phyloP scores from a whole-genome alignment of 2,329 filamentous ascomycete species.

The Stagonosporopsis vannaccii region DNA sequence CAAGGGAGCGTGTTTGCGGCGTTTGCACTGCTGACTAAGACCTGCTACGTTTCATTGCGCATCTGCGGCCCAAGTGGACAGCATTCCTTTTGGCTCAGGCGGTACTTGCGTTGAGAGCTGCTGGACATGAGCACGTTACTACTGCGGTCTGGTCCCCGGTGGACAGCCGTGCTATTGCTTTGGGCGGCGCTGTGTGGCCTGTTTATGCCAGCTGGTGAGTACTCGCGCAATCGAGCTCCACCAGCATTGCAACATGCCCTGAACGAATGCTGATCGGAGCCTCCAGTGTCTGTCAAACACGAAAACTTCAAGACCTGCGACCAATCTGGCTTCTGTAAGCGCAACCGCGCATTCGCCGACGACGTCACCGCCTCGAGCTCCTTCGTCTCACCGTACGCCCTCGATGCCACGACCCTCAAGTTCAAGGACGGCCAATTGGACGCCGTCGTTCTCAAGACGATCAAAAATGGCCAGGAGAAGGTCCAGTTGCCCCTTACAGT shows the following conservation, averaged over 20 bases:
- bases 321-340: constrained; percentile 96
- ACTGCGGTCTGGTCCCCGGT: constrained; percentile 60
- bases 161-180: constrained; percentile 62
- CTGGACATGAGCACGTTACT: constrained; percentile 37
- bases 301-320: constrained; percentile 97
- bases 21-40: constrained; percentile 20
- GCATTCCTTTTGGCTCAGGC: constrained; percentile 18
- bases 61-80: constrained; percentile 11
- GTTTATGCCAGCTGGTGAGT: constrained; percentile 49
- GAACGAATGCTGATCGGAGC: constrained; percentile 12
- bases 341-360: constrained; percentile 91
- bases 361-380: constrained; percentile 69
- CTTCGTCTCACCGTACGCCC: constrained; percentile 82
- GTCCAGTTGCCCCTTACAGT: constrained; percentile 83
- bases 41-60: constrained; percentile 20
- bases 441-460: constrained; percentile 81
- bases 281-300: constrained; percentile 83
- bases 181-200: constrained; percentile 43
- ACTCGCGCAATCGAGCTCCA: constrained; percentile 11
- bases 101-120: constrained; percentile 30
- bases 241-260: neutral
- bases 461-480: constrained; percentile 69
- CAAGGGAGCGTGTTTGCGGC: neutral
- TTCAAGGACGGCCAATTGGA: constrained; percentile 83
- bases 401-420: constrained; percentile 73